Percentiles rank a stretch among this genome's conserved stretches.
phyloP scores from a whole-genome alignment of 2,329 filamentous ascomycete species.

The Alternaria viburni region DNA sequence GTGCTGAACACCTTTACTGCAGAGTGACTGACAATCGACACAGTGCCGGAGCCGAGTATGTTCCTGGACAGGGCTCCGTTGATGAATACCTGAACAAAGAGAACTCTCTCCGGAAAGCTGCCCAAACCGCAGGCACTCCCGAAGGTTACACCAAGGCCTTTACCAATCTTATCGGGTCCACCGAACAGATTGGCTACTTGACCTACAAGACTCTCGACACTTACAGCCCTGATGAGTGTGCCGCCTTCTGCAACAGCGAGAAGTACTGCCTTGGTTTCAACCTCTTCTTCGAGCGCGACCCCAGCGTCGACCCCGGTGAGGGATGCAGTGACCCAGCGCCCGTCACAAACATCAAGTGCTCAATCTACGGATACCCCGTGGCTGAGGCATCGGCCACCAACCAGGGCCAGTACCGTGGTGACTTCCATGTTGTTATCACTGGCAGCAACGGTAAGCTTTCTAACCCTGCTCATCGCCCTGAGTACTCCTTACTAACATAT shows the following conservation, averaged over 20 bases:
- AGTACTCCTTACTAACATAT: background rate
- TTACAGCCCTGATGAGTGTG: constrained; percentile 25
- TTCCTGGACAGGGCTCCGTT: background rate
- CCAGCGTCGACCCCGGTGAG: constrained; percentile 16
- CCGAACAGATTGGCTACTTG: constrained; percentile 36
- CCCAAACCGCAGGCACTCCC: constrained; percentile 17
- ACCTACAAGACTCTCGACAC: constrained; percentile 33
- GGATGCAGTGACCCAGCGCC: constrained; percentile 27
- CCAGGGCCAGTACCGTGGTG: constrained; percentile 28
- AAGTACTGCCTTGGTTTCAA: constrained; percentile 38
- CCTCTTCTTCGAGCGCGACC: constrained; percentile 39
- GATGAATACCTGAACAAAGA: constrained; percentile 13
- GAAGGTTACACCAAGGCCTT: constrained; percentile 26
- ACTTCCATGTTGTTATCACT: constrained; percentile 35
- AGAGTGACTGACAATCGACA: background rate
- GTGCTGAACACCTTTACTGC: background rate
- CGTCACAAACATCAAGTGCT: constrained; percentile 36
- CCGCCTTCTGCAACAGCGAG: constrained; percentile 29
- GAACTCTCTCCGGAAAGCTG: constrained; percentile 14
- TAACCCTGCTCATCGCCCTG: background rate
- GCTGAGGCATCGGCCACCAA: constrained; percentile 25
- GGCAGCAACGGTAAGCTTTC: constrained; percentile 29
- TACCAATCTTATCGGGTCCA: constrained; percentile 19
- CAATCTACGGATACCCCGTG: constrained; percentile 38
- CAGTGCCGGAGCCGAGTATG: background rate